These are phyloP conservation scores for Quercus gilva DNA, from an alignment of 306 rosid species.

Conservation along the genomic window DNA sequence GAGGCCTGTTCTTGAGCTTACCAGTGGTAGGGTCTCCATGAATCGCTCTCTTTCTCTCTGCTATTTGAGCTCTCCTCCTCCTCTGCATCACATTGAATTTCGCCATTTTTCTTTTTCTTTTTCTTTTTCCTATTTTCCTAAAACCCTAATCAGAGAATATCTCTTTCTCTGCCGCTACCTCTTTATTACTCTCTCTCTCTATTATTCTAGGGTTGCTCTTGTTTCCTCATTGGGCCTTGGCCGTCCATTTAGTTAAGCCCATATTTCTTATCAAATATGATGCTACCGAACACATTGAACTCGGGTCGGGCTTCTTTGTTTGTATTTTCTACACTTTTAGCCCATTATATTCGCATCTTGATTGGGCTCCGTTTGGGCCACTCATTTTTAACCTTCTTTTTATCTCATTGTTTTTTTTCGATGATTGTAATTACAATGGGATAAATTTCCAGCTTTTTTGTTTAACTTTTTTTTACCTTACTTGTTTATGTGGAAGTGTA, in stretches of 20 bases:
- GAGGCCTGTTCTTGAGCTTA: conserved; percentile 58
- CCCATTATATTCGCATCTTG: too few relatives aligned
- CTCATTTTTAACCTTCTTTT: too few relatives aligned
- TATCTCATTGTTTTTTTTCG: too few relatives aligned
- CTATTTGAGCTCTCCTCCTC: conserved; percentile 59
- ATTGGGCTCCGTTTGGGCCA: too few relatives aligned
- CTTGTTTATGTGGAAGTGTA: too few relatives aligned
- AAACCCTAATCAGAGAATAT: background rate
- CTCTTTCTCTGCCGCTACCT: background rate
- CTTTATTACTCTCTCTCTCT: background rate
- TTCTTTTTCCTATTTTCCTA: background rate
- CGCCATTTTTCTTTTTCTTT: conserved; percentile 44
- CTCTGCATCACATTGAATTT: conserved; percentile 91
- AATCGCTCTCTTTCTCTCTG: conserved; percentile 63
- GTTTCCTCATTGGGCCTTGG: background rate
- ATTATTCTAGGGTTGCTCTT: background rate
- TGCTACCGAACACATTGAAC: too few relatives aligned
- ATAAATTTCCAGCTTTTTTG: too few relatives aligned
- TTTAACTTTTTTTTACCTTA: too few relatives aligned
- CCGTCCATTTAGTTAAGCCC: background rate
- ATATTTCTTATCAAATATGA: too few relatives aligned
- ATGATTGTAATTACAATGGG: too few relatives aligned
- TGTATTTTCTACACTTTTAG: too few relatives aligned
- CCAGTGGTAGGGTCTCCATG: conserved; percentile 74
- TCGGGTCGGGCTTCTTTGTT: too few relatives aligned